Evolutionary conservation across 768 basidiomycete species (phyloP), one percentile per base, ranked within the genome.

Genomic region (Suillus americanus): DNA sequence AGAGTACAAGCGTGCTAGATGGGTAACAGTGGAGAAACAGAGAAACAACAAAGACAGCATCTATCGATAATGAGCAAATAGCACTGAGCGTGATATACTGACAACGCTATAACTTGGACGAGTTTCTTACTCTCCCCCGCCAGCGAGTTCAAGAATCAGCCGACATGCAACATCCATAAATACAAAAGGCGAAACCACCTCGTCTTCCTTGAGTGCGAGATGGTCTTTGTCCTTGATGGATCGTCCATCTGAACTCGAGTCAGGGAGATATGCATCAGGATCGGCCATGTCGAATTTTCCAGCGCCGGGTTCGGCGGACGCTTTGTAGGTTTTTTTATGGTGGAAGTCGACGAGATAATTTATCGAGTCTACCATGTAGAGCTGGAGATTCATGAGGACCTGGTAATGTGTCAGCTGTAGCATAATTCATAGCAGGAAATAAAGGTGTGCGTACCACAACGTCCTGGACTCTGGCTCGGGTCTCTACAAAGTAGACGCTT

Each of bases 261-360:
- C 85, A 10, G 84, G 77, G 4, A 74, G 40, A 20, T 74, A 20
- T 4, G 55, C 66, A 20, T 78, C 76, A 18, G 57, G 70, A 18
- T 77, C 71, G 1, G 77, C 80, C 82, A 89, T 88, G 70, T 91
- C 91, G 69, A 87, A 94, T 66, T 83, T 88, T 20, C 85, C 89
- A 20, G 90, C 89, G 7, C 82, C 90, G 0, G 85, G 81, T 46
- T 89, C 87, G 14, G 81, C 81, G 2, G 86, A 86, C 7, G 92
- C 93, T 68, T 81, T 85, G 77, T 98, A 97, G 60, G 95, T 92
- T 74, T 94, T 95, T 76, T 97, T 94, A 80, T 99, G 96, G 70
- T 97, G 90, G 79, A 99, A 99, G 74, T 99, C 97, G 63, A 99
- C 97, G 35, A 99, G 85, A 78, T 98, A 99, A 78, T 98, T 98